A percentile compares a stretch with the other conserved stretches of the same genome.
phyloP scores from a whole-genome alignment of 257 asterid species.

The Fraxinus excelsior region DNA sequence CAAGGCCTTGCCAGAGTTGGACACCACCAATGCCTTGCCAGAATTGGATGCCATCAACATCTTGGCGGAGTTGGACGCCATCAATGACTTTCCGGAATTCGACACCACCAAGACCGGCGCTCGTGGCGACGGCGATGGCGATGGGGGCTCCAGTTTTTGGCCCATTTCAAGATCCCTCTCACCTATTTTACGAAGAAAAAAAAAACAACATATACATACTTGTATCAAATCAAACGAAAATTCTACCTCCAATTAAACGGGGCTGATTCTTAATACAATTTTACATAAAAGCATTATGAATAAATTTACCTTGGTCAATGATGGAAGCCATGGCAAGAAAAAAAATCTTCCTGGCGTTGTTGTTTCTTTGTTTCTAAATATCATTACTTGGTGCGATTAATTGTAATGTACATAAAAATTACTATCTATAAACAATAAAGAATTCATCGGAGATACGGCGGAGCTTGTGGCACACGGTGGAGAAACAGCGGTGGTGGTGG shows the following conservation, averaged over 20 bases:
- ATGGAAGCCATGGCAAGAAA: slow-evolving; percentile 21
- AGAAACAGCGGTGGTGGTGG: slow-evolving; percentile 25
- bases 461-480: slow-evolving; percentile 3
- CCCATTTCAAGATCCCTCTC: slow-evolving; percentile 55
- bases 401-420: background rate
- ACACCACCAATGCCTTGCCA: slow-evolving; percentile 48
- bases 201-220: background rate
- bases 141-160: slow-evolving; percentile 23
- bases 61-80: slow-evolving; percentile 59
- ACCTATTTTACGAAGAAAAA: slow-evolving; percentile 32
- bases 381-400: background rate
- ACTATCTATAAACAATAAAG: background rate
- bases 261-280: background rate
- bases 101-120: slow-evolving; percentile 64
- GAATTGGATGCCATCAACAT: slow-evolving; percentile 65
- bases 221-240: background rate
- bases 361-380: background rate
- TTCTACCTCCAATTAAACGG: background rate
- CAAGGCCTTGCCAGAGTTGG: slow-evolving; percentile 44
- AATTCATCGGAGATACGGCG: background rate
- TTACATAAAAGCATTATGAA: background rate
- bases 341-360: background rate
- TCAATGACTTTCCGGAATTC: slow-evolving; percentile 35
- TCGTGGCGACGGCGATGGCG: slow-evolving; percentile 56
- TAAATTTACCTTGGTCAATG: slow-evolving; percentile 17